Base-by-base conservation (phyloP, 495 filamentous ascomycete genomes). In the Eremomyces bilateralis region DNA sequence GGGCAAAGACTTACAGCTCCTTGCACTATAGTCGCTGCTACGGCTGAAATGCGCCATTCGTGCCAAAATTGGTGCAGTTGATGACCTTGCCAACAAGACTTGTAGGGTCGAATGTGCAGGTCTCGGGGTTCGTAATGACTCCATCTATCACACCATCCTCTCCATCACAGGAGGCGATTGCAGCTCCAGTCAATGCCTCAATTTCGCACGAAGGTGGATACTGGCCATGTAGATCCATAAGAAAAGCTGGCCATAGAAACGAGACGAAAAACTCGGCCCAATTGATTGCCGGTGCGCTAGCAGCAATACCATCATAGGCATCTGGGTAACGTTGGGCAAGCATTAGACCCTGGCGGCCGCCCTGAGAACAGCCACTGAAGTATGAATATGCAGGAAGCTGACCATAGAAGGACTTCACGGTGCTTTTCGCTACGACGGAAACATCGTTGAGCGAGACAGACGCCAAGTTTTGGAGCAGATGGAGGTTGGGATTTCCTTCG, bases 291-390 rank as follows among this genome's bases (percentile, higher is more conserved):
- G 55, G 65, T 5, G 69, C 60, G 3, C 71, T 73, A 15, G 66
- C 63, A 4, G 81, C 53, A 2, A 74, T 67, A 18, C 77, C 77
- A 48, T 83, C 74, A 38, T 77, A 71, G 41, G 61, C 62, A 3
- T 59, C 54, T 1, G 68, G 65, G 21, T 57, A 69, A 35, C 53
- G 49, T 41, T 73, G 56, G 2, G 64, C 54, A 3, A 61, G 56
- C 29, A 63, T 63, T 1, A 71, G 38, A 2, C 68, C 69, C 41
- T 71, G 65, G 0, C 65, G 53, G 2, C 71, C 71, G 21, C 69
- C 69, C 0, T 63, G 67, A 0, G 67, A 71, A 49, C 68, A 76
- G 13, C 64, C 64, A 10, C 50, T 46, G 43, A 64, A 74, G 46
- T 74, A 74, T 5, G 55, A 61, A 37, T 65, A 59, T 4, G 44